A percentile compares a stretch with the other conserved stretches of the same genome.
These are phyloP conservation scores for Seiridium unicorne DNA, from an alignment of 2,329 filamentous ascomycete species.

Conservation along the genomic window DNA sequence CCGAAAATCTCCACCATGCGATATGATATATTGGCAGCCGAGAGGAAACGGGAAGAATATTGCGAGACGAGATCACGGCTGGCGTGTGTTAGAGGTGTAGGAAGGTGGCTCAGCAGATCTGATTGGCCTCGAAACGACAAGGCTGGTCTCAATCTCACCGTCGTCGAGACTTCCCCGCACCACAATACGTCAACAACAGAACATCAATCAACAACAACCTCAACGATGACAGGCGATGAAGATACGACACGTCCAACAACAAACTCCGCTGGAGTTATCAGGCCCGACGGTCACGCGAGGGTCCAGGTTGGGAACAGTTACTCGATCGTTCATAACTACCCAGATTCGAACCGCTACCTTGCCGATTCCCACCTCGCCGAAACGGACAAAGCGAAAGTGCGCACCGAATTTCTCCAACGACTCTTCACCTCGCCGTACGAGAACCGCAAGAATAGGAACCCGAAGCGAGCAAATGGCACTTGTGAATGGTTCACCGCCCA, in stretches of 20 bases:
- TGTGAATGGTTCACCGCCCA: slow-evolving; percentile 17
- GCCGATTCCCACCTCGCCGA: background rate
- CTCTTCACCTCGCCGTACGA: slow-evolving; percentile 10
- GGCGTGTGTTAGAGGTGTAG: background rate
- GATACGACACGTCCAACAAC: background rate
- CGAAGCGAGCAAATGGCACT: slow-evolving; percentile 10
- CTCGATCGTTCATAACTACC: background rate
- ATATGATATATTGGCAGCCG: background rate
- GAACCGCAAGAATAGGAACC: slow-evolving; percentile 16
- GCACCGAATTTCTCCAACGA: slow-evolving; percentile 2
- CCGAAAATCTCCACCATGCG: background rate
- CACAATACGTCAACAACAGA: background rate
- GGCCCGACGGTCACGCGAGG: background rate
- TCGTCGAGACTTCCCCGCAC: background rate
- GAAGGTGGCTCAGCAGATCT: background rate
- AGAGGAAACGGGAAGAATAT: background rate
- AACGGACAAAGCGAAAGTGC: background rate
- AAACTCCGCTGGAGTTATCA: background rate
- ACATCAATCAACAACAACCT: background rate
- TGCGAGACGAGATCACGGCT: background rate
- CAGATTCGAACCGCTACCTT: background rate
- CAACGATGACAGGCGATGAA: background rate
- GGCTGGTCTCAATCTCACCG: background rate
- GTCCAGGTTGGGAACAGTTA: background rate
- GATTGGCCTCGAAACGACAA: background rate